Base-by-base conservation (phyloP, 805 yeast genomes). In the Yamadazyma phyllophila region DNA sequence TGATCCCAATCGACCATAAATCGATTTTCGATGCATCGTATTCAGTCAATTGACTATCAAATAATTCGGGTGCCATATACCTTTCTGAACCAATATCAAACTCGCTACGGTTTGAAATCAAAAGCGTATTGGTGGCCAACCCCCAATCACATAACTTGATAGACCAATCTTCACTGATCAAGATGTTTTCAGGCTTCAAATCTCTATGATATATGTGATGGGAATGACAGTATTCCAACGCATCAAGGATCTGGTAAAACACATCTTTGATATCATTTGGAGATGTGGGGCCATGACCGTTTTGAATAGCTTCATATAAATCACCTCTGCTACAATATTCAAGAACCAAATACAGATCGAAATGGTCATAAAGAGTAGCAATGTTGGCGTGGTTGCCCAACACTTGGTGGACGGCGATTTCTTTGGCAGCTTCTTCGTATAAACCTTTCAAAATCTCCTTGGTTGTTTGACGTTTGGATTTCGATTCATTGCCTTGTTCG, bases 21-120 rank as follows among this genome's bases (percentile, higher is more conserved):
- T 90, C 97, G 41, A 86, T 84, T 63, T 86, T 84, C 15, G 83
- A 81, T 7, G 96, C 88, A 55, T 85, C 85, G 62, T 90, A 91
- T 36, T 74, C 69, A 30, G 78, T 79, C 40, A 80, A 66, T 34
- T 68, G 67, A 11, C 63, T 54, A 44, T 89, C 96, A 59, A 89
- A 83, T 8, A 89, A 67, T 60, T 90, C 97, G 1, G 97, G 97
- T 0, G 97, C 95, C 97, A 90, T 90, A 65, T 90, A 90, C 50
- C 96, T 75, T 65, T 88, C 96, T 44, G 88, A 81, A 17, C 97
- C 97, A 47, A 88, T 86, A 50, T 88, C 96, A 61, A 89, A 86
- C 48, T 71, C 76, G 39, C 51, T 57, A 17, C 53, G 61, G 58
- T 88, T 90, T 30, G 78, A 66, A 55, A 88, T 82, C 38, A 68